These are phyloP conservation scores for Fusarium penzigii DNA, from an alignment of 2,329 filamentous ascomycete species.

Conservation along the genomic window DNA sequence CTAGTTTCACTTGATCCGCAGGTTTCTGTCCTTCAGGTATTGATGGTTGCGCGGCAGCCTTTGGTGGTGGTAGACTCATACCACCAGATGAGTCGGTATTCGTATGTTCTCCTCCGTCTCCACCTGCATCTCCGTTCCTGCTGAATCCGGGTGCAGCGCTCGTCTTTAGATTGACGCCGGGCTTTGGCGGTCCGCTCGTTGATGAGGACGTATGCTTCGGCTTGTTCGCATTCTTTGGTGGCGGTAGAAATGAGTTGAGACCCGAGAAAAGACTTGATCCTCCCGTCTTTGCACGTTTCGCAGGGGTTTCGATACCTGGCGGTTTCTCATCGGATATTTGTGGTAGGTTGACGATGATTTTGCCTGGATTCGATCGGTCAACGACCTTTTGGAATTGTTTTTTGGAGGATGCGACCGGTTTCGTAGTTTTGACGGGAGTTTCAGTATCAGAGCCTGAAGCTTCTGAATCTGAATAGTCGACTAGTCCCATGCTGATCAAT, in stretches of 20 bases:
- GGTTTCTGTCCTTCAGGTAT: slow-evolving; percentile 58
- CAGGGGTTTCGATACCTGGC: slow-evolving; percentile 48
- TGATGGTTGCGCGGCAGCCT: slow-evolving; percentile 43
- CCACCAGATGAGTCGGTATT: slow-evolving; percentile 20
- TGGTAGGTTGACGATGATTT: slow-evolving; percentile 80
- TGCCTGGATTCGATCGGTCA: slow-evolving; percentile 77
- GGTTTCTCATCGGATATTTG: slow-evolving; percentile 44
- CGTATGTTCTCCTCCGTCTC: slow-evolving; percentile 20
- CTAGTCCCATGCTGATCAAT: slow-evolving; percentile 65
- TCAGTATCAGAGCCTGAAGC: slow-evolving; percentile 66
- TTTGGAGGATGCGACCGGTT: slow-evolving; percentile 44
- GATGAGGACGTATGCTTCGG: slow-evolving; percentile 26
- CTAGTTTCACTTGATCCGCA: slow-evolving; percentile 65
- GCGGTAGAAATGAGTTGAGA: slow-evolving; percentile 84
- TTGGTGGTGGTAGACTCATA: slow-evolving; percentile 44
- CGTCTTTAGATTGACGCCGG: slow-evolving; percentile 71
- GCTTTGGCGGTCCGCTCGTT: slow-evolving; percentile 7
- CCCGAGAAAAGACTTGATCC: slow-evolving; percentile 68
- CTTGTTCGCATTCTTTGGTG: slow-evolving; percentile 67
- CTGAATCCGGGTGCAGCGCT: slow-evolving; percentile 81
- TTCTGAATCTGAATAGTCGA: slow-evolving; percentile 84
- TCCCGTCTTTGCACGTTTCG: slow-evolving; percentile 67
- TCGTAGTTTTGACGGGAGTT: slow-evolving; percentile 30
- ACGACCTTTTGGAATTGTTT: slow-evolving; percentile 77
- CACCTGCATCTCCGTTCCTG: slow-evolving; percentile 55